Evolutionary conservation across 1,284 basidiomycete species (phyloP), one percentile per base, ranked within the genome.

Genomic region (Hemileia vastatrix): DNA sequence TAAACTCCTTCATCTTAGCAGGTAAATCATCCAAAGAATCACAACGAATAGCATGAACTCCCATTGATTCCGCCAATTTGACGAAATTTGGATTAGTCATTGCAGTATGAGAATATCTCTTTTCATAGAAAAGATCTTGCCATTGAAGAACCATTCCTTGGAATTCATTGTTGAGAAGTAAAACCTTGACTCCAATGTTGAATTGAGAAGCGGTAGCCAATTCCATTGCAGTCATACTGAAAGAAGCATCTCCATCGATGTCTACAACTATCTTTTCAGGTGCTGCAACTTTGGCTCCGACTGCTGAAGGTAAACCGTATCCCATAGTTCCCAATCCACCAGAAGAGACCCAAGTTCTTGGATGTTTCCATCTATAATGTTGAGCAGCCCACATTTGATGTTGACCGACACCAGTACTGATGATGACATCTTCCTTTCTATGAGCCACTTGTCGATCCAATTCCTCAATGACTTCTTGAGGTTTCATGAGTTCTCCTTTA

Each of bases 371-470:
- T 69, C 92, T 82, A 79, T 84, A 97, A 77, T 88, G 82, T 77
- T 98, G 94, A 52, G 90, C 90, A 0, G 94, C 93, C 92, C 92
- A 97, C 94, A 98, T 97, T 78, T 98, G 94, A 79, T 97, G 94
- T 77, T 97, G 94, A 4, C 94, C 94, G 24, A 97, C 94, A 72
- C 94, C 94, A 2, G 94, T 97, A 3, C 89, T 79, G 67, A 98
- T 79, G 71, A 98, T 80, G 32, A 95, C 83, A 48, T 96, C 84
- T 60, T 91, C 87, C 81, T 97, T 95, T 73, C 81, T 82, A 65
- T 83, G 80, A 64, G 81, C 79, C 1, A 82, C 83, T 79, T 90
- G 86, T 59, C 76, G 40, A 72, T 97, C 86, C 19, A 98, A 81
- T 77, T 92, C 92, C 78, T 92, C 86, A 57, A 98, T 84, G 55